Evolutionary conservation across 768 basidiomycete genomes (phyloP), one percentile per base, ranked within the genome.

Genomic region (Lactifluus piperatus): DNA sequence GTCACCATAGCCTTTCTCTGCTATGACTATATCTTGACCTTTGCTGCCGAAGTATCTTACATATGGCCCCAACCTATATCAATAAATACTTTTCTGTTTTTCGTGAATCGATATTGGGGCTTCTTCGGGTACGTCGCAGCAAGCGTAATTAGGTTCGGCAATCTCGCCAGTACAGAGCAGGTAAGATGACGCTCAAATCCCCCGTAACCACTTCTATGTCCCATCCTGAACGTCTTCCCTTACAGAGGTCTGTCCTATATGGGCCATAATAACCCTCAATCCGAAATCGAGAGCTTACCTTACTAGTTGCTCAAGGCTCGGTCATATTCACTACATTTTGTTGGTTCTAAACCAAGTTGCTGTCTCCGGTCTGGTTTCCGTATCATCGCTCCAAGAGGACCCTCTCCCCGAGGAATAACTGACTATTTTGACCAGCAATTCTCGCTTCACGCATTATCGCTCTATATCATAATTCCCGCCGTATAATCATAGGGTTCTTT

Each of bases 361-460:
- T 1, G 75, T 82, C 14, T 72, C 75, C 62, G 54, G 81, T 81
- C 58, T 57, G 80, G 3, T 68, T 22, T 22, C 18, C 16, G 6
- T 41, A 48, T n/a, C n/a, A n/a, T 53, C 46, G 36, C 24, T 7
- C 8, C 27, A 10, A 14, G 30, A 34, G 24, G 34, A 29, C 9
- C 7, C n/a, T n/a, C n/a, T n/a, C n/a, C 20, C 3, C 29, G 13
- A 30, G 30, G 13, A 16, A 34, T 20, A 41, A n/a, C 52, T 46
- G 5, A 50, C 34, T 44, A 24, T 16, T 53, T n/a, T 41, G 34
- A 50, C 16, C 34, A 80, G 77, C 72, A 57, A 73, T 77, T 30
- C 71, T 81, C 29, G 73, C 74, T 13, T 66, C 79, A 43, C 77
- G 81, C 41, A 77, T 77, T 51, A 77, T 75, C 57, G 81, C 82